These are phyloP conservation scores for Cercophora scortea DNA, from an alignment of 495 filamentous ascomycete genomes.

Conservation along the genomic window DNA sequence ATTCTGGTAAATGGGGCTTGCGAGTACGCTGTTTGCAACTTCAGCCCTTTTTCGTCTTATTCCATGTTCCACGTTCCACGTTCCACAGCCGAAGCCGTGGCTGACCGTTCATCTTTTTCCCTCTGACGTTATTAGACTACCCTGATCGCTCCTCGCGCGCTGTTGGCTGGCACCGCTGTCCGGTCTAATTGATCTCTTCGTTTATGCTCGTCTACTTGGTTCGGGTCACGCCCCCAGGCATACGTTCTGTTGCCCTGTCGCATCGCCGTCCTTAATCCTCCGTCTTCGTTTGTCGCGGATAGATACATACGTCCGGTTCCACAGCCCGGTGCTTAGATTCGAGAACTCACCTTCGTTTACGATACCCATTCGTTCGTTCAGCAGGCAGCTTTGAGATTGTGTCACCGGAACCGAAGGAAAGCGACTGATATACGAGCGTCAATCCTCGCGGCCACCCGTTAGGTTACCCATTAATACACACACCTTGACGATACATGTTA, in stretches of 20 bases:
- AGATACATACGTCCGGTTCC: conserved; percentile 26
- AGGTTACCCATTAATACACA: not conserved
- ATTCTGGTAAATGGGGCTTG: conserved; percentile 15
- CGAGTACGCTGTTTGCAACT: too few relatives aligned
- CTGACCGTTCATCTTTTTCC: conserved; percentile 15
- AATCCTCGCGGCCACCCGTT: not conserved
- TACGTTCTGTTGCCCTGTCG: conserved; percentile 11
- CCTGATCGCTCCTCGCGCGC: conserved; percentile 3
- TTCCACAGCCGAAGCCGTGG: conserved; percentile 4
- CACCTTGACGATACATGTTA: conserved; percentile 14
- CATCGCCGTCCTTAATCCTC: conserved; percentile 7
- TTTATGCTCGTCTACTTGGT: conserved; percentile 17
- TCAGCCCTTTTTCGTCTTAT: conserved; percentile 9
- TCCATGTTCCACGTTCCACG: conserved; percentile 6
- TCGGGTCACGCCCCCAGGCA: conserved; percentile 14
- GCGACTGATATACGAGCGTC: conserved; percentile 5
- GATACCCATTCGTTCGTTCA: conserved; percentile 17
- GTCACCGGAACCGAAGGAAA: conserved; percentile 3
- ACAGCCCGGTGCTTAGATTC: conserved; percentile 21
- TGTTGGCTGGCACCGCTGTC: conserved; percentile 12
- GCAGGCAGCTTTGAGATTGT: conserved; percentile 12
- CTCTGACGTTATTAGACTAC: conserved; percentile 3
- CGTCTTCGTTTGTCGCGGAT: conserved; percentile 24
- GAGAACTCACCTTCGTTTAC: conserved; percentile 15
- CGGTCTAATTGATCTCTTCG: conserved; percentile 7